Conservation (phyloP, 1,284 basidiomycete species). For the Marasmius fiardii region DNA sequence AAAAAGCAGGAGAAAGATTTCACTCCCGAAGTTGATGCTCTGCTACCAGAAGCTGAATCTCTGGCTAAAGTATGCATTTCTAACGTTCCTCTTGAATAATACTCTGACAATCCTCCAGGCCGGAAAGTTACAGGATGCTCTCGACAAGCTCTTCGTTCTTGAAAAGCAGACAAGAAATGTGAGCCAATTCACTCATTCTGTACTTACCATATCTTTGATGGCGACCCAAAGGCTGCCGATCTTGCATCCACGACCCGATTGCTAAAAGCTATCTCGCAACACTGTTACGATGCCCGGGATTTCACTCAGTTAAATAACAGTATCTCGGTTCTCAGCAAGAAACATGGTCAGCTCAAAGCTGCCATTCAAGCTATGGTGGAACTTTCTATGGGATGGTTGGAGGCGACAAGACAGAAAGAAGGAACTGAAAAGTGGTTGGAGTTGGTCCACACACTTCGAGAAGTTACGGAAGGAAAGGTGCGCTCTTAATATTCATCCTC, state of each 20-base stretch:
- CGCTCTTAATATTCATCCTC: conserved; percentile 8
- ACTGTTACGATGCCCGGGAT: conserved; percentile 73
- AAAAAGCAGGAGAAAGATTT: conserved; percentile 81
- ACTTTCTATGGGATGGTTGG: conserved; percentile 76
- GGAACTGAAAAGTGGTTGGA: conserved; percentile 82
- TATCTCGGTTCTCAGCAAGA: conserved; percentile 82
- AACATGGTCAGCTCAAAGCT: conserved; percentile 95
- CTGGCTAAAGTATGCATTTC: conserved; percentile 48
- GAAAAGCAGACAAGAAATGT: conserved; percentile 99
- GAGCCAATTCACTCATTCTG: conserved; percentile 20
- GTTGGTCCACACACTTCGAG: conserved; percentile 84
- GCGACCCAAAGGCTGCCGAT: conserved; percentile 77
- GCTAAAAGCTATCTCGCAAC: conserved; percentile 68
- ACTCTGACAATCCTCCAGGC: conserved; percentile 36
- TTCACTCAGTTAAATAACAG: conserved; percentile 72
- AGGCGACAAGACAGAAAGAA: conserved; percentile 65
- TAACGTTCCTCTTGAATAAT: not conserved
- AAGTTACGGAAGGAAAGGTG: conserved; percentile 96
- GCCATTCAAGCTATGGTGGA: conserved; percentile 91
- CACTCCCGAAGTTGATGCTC: conserved; percentile 63
- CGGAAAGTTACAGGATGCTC: conserved; percentile 78
- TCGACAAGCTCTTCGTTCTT: conserved; percentile 86
- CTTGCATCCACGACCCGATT: conserved; percentile 87
- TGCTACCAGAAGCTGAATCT: conserved; percentile 54
- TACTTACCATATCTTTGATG: not conserved